Conservation (phyloP, 306 rosid species). For the Macrotyloma uniflorum region DNA sequence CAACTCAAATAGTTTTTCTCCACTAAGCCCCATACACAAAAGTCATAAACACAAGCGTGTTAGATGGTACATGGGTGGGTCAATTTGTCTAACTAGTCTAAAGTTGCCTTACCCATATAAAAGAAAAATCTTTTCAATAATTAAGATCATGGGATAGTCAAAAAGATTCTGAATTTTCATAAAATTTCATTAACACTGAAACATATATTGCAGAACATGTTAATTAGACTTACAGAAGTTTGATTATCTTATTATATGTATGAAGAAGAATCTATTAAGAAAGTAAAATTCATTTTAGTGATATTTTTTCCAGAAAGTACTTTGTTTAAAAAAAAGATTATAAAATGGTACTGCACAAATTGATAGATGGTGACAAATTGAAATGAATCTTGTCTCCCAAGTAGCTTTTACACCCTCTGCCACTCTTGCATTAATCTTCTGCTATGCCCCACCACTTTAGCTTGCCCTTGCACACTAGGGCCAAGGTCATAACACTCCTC, state of each 20-base stretch:
- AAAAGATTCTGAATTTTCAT: no score
- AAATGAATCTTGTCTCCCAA: slow-evolving; percentile 22
- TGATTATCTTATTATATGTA: no score
- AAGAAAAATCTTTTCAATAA: slow-evolving; percentile 45
- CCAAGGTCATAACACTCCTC: slow-evolving; percentile 48
- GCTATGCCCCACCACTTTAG: slow-evolving; percentile 43
- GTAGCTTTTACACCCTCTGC: slow-evolving; percentile 9
- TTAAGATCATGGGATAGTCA: slow-evolving; percentile 11
- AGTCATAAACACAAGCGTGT: slow-evolving; percentile 45
- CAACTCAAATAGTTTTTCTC: slow-evolving; percentile 14
- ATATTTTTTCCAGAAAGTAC: no score
- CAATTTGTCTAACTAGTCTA: slow-evolving; percentile 38
- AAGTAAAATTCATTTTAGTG: no score
- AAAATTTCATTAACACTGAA: no score
- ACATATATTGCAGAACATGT: no score
- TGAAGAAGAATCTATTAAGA: no score
- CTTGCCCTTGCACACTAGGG: slow-evolving; percentile 36
- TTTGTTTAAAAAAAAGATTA: no score
- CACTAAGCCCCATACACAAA: neutral
- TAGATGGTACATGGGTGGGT: slow-evolving; percentile 19
- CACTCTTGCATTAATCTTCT: slow-evolving; percentile 48
- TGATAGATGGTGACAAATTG: slow-evolving; percentile 56
- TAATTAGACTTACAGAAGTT: no score
- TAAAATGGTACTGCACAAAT: slow-evolving; percentile 31
- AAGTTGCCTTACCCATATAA: slow-evolving; percentile 39